Base-by-base conservation (phyloP, 768 basidiomycete species). In the Lentinula guzmanii region DNA sequence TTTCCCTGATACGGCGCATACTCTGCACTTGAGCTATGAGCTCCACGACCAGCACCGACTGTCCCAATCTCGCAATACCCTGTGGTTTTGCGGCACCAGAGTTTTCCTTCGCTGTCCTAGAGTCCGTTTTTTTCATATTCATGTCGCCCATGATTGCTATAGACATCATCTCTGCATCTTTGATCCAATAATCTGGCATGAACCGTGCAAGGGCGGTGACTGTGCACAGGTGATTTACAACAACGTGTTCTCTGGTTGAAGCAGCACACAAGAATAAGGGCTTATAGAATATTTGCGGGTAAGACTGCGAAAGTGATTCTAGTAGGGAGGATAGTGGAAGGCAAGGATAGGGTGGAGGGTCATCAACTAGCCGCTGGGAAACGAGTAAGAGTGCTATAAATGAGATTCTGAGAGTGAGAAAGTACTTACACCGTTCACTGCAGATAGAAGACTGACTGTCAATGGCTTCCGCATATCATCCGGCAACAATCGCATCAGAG, bases 81-180 rank as follows among this genome's bases (percentile, higher is more conserved):
- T 82, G 84, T 24, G 67, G 42, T 15, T 64, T 58, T 1, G n/a
- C 34, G 6, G n/a, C 21, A 16, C 35, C 34, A 45, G 51, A 10
- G 7, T 10, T 39, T 13, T 51, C 42, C 33, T 57, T 48, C 1
- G 48, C 15, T n/a, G 34, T 18, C 10, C 16, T 15, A 13, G 39
- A 45, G 21, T 11, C 31, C 63, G 1, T 56, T 61, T 2, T 61
- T 61, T 33, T 52, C 65, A 11, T 63, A 61, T n/a, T 54, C 33
- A 24, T 70, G 63, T 84, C 82, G 61, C 80, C 83, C 78, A 87
- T 81, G 45, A 91, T 68, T 9, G 86, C 89, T 2, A 91, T 79
- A 3, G 85, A 77, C 65, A 90, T 74, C 89, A 92, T 91, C 65
- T 91, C 90, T 5, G 84, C 76, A 69, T 91, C 85, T 24, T 81